Conservation (phyloP, 331 rosid genomes). For the Cydonia oblonga region DNA sequence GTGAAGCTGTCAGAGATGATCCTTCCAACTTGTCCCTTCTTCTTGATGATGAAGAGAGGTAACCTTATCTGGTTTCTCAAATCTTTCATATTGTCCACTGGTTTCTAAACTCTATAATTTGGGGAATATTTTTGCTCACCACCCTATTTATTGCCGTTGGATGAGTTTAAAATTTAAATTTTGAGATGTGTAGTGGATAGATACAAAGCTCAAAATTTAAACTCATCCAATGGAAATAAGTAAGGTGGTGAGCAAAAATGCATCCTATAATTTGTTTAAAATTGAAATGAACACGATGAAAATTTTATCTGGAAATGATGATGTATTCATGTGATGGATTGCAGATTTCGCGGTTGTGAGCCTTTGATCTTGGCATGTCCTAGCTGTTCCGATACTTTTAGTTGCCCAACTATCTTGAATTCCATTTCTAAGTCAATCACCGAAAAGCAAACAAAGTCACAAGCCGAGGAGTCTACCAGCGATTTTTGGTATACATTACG, state of each 20-base stretch:
- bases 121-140: too few relatives aligned
- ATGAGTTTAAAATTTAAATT: too few relatives aligned
- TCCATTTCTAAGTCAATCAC: constrained; percentile 38
- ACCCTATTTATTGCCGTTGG: too few relatives aligned
- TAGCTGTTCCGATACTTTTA: constrained; percentile 61
- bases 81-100: neutral
- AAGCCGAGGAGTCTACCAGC: constrained; percentile 27
- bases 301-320: neutral
- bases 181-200: too few relatives aligned
- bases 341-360: constrained; percentile 69
- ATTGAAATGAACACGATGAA: neutral
- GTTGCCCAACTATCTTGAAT: constrained; percentile 57
- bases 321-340: constrained; percentile 7
- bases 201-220: too few relatives aligned
- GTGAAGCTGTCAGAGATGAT: constrained; percentile 45
- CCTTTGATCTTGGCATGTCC: constrained; percentile 74
- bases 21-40: constrained; percentile 48
- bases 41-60: constrained; percentile 75
- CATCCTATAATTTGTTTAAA: neutral
- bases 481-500: constrained; percentile 57
- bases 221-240: too few relatives aligned
- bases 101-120: neutral
- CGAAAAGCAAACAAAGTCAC: constrained; percentile 29
- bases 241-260: too few relatives aligned
- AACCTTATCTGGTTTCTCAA: constrained; percentile 1